phyloP scores from a whole-genome alignment of 257 asterid species.

The Solanum sitiens region DNA sequence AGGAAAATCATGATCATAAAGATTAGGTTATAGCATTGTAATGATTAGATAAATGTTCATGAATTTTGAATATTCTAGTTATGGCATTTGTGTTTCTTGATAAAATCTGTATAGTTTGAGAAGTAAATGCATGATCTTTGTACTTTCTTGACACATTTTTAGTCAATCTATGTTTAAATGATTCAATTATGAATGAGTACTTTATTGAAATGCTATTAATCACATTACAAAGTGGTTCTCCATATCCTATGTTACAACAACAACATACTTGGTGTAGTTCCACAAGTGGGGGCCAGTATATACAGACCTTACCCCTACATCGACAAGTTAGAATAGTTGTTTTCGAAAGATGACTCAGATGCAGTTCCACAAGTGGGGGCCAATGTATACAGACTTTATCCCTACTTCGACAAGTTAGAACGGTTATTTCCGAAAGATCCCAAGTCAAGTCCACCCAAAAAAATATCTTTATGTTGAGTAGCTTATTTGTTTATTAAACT shows the following conservation, averaged over 20 bases:
- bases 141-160: neutral
- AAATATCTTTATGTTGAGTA: too few relatives aligned
- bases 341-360: too few relatives aligned
- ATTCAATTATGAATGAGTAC: neutral
- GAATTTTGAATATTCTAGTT: neutral
- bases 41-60: neutral
- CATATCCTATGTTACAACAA: neutral
- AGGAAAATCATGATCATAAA: conserved; percentile 17
- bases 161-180: neutral
- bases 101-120: neutral
- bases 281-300: neutral
- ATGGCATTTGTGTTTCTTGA: neutral
- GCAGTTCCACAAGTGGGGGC: too few relatives aligned
- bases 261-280: neutral
- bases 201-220: neutral
- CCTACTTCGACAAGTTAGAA: too few relatives aligned
- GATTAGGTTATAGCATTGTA: neutral
- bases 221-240: neutral
- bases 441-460: too few relatives aligned
- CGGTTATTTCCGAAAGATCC: too few relatives aligned
- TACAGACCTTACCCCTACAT: neutral
- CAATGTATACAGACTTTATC: too few relatives aligned
- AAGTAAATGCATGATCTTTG: neutral
- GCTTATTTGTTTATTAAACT: too few relatives aligned
- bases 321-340: too few relatives aligned